A percentile compares a stretch with the other conserved stretches of the same genome.
Conservation (phyloP, 352 stramenopile genomes). For the Phytophthora colocasiae region DNA sequence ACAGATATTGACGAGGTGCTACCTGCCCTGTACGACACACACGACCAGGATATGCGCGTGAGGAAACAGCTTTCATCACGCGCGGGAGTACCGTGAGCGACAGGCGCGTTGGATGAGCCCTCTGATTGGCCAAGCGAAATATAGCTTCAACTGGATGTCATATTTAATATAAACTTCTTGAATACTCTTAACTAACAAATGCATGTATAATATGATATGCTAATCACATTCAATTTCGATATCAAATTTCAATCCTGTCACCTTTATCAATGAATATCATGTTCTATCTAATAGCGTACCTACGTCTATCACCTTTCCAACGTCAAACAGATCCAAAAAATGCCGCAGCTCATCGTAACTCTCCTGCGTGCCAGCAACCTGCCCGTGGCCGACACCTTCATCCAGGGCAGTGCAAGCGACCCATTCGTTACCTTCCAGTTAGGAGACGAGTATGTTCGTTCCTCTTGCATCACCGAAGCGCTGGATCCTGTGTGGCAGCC, state of each 20-base stretch:
- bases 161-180: neutral
- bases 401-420: conserved; percentile 68
- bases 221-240: no score
- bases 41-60: no score
- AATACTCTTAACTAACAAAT: no score
- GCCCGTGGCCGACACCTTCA: conserved; percentile 62
- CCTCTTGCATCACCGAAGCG: conserved; percentile 50
- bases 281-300: conserved; percentile 2
- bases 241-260: no score
- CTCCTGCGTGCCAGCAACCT: conserved; percentile 73
- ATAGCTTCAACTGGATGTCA: conserved; percentile 5
- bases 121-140: no score
- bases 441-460: conserved; percentile 56
- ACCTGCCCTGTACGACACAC: no score
- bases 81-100: no score
- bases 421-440: conserved; percentile 76
- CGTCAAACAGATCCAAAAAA: conserved; percentile 17
- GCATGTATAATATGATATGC: no score
- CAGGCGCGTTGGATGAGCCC: no score
- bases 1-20: no score
- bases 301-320: conserved; percentile 16
- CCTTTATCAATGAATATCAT: neutral
- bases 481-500: conserved; percentile 81
- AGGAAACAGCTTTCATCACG: no score
- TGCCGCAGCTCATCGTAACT: conserved; percentile 75